Conservation (phyloP, 192 early-diverging fungal species). For the Coemansia sp. region DNA sequence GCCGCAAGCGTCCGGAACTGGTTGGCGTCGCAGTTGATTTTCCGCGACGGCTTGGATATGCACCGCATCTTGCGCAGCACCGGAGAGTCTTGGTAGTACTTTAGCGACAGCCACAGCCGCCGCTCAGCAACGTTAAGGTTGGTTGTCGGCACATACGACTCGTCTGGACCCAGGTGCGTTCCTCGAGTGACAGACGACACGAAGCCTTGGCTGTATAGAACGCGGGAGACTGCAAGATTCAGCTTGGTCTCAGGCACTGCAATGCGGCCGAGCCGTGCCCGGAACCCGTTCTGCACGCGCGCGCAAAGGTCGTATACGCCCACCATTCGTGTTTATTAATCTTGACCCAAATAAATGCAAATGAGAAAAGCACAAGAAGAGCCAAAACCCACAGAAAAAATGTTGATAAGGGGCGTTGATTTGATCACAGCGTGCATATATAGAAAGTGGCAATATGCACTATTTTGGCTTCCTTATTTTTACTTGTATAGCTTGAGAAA, state of each 20-base stretch:
- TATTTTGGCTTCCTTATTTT: not conserved
- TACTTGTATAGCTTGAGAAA: not conserved
- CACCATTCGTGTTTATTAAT: slow-evolving; percentile 57
- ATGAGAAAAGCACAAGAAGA: not conserved
- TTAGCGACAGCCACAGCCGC: slow-evolving; percentile 90
- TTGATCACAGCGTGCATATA: not conserved
- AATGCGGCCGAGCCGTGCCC: slow-evolving; percentile 73
- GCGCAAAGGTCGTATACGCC: slow-evolving; percentile 82
- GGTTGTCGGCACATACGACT: slow-evolving; percentile 68
- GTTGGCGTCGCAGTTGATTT: slow-evolving; percentile 74
- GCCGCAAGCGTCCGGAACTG: slow-evolving; percentile 78
- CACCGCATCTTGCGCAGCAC: slow-evolving; percentile 75
- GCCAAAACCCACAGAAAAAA: not conserved
- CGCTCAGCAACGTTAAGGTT: slow-evolving; percentile 81
- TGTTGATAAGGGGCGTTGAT: not conserved
- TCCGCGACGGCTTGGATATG: slow-evolving; percentile 85
- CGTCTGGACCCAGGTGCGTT: slow-evolving; percentile 76
- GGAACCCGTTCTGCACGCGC: slow-evolving; percentile 89
- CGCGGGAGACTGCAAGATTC: slow-evolving; percentile 79
- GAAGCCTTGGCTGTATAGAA: slow-evolving; percentile 92
- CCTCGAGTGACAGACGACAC: slow-evolving; percentile 77
- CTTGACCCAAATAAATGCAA: not conserved
- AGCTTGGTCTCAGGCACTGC: slow-evolving; percentile 87
- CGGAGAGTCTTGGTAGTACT: slow-evolving; percentile 84
- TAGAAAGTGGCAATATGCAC: no score